Conservation (phyloP, 805 yeast genomes). For the Teunomyces aglyptinius region DNA sequence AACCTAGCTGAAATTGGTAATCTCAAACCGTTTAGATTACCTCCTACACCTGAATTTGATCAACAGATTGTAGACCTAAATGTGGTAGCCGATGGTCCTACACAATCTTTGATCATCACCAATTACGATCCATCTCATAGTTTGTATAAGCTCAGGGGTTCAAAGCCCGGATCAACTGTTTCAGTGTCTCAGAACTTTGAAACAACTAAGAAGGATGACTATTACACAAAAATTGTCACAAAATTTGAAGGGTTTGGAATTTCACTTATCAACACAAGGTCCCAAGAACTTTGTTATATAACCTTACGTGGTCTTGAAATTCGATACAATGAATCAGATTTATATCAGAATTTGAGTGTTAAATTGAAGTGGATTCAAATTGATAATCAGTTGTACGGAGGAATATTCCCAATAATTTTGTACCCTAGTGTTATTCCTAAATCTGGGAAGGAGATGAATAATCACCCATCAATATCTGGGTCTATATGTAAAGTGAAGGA, state of each 20-base stretch:
- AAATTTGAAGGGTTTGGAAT: constrained; percentile 84
- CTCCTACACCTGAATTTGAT: constrained; percentile 41
- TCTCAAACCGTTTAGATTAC: constrained; percentile 78
- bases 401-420: constrained; percentile 80
- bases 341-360: constrained; percentile 75
- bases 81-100: constrained; percentile 95
- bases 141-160: constrained; percentile 56
- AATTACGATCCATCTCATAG: constrained; percentile 78
- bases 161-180: constrained; percentile 24
- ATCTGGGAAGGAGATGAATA: constrained; percentile 75
- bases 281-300: constrained; percentile 80
- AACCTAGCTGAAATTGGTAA: constrained; percentile 93
- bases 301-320: constrained; percentile 79
- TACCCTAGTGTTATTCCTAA: constrained; percentile 91
- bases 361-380: constrained; percentile 93
- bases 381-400: constrained; percentile 88
- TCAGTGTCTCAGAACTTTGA: constrained; percentile 48
- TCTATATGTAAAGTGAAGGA: constrained; percentile 83
- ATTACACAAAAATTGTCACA: constrained; percentile 52
- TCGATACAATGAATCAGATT: constrained; percentile 76
- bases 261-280: constrained; percentile 69
- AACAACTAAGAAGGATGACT: constrained; percentile 51
- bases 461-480: constrained; percentile 88
- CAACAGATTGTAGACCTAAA: constrained; percentile 73
- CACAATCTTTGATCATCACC: constrained; percentile 81